These are phyloP conservation scores for Penicillium sp. DNA, from an alignment of 2,329 filamentous ascomycete species.

Conservation along the genomic window DNA sequence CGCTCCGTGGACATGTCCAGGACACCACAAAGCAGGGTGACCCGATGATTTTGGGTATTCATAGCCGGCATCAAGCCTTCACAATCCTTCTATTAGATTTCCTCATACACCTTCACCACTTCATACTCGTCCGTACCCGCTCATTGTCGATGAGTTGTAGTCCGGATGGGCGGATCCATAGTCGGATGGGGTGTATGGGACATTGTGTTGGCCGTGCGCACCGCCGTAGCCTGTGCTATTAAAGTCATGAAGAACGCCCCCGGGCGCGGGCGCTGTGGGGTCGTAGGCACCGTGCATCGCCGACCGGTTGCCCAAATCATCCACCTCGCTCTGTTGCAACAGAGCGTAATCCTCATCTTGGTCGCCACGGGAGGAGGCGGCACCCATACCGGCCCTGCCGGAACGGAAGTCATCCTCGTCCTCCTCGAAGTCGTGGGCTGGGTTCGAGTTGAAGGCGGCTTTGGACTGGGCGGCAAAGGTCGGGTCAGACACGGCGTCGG, in stretches of 20 bases:
- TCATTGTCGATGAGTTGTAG: constrained; percentile 15
- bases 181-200: constrained; percentile 13
- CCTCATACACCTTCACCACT: background rate
- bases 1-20: constrained; percentile 31
- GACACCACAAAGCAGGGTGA: constrained; percentile 17
- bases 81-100: constrained; percentile 4
- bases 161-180: constrained; percentile 15
- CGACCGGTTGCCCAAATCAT: constrained; percentile 41
- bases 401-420: constrained; percentile 47
- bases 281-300: constrained; percentile 41
- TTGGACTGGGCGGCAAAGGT: constrained; percentile 52
- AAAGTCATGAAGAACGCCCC: constrained; percentile 39
- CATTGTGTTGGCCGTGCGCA: constrained; percentile 34
- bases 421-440: constrained; percentile 45
- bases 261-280: constrained; percentile 33
- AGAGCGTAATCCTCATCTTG: constrained; percentile 53
- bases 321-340: constrained; percentile 47
- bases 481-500: constrained; percentile 43
- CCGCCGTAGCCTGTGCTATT: constrained; percentile 42
- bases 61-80: constrained; percentile 10
- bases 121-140: constrained; percentile 12
- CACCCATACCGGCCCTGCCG: constrained; percentile 41
- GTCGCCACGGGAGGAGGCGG: constrained; percentile 36
- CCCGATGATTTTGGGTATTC: constrained; percentile 20
- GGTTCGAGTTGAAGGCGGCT: constrained; percentile 48